Evolutionary conservation across 1,284 basidiomycete species (phyloP).

Genomic region (Trametes polyzona): DNA sequence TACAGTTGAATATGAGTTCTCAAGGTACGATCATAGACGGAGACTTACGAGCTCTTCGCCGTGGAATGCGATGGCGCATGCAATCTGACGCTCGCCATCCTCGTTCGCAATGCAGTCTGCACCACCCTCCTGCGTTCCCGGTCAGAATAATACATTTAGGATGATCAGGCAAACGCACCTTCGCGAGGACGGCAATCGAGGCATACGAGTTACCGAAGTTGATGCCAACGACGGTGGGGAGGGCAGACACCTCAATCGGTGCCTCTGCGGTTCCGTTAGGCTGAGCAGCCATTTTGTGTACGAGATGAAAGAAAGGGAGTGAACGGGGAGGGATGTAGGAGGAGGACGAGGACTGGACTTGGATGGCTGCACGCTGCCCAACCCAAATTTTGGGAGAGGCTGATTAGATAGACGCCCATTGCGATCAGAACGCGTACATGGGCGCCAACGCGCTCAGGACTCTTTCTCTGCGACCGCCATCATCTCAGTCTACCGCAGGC

Average conservation of each 20-base stretch:
- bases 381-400: constrained; percentile 18
- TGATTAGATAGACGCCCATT: constrained; percentile 25
- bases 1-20: neutral
- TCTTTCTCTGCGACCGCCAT: neutral
- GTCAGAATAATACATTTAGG: neutral
- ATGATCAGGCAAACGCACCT: constrained; percentile 56
- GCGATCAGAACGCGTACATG: constrained; percentile 12
- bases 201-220: constrained; percentile 98
- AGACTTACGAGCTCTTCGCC: constrained; percentile 84
- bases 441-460: neutral
- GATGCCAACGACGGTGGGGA: constrained; percentile 83
- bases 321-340: neutral
- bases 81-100: constrained; percentile 98
- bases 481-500: neutral
- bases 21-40: too few relatives aligned
- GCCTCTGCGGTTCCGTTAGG: constrained; percentile 46
- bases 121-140: constrained; percentile 69
- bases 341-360: neutral
- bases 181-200: constrained; percentile 95
- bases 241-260: constrained; percentile 35
- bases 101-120: constrained; percentile 98
- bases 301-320: too few relatives aligned
- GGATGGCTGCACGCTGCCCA: neutral
- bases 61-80: constrained; percentile 91
- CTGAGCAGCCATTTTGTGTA: constrained; percentile 32